Conservation (phyloP, 352 stramenopile species). For the Globisporangium heterothallicum region DNA sequence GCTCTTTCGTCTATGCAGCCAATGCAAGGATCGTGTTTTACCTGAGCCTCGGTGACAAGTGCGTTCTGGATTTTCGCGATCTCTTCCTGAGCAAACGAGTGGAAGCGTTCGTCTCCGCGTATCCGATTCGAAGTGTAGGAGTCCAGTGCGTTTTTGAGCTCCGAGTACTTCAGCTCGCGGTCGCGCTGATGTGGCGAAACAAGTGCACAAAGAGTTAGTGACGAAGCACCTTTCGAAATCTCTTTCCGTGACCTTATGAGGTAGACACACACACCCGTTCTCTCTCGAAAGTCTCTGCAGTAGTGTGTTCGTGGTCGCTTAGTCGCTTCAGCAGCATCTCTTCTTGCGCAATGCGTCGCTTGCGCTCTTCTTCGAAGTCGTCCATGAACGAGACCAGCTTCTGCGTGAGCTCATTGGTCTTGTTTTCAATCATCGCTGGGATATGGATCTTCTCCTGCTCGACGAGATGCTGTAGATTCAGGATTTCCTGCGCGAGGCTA, state of each 20-base stretch:
- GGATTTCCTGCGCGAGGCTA: conserved; percentile 72
- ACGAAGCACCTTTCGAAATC: background rate
- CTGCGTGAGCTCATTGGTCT: conserved; percentile 85
- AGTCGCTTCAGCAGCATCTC: conserved; percentile 90
- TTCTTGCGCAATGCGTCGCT: conserved; percentile 75
- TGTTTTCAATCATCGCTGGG: conserved; percentile 84
- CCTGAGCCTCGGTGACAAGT: conserved; percentile 64
- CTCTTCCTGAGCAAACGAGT: conserved; percentile 62
- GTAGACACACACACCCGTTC: conserved; percentile 60
- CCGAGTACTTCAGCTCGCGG: conserved; percentile 60
- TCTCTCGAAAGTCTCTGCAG: conserved; percentile 63
- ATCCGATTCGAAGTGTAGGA: conserved; percentile 63
- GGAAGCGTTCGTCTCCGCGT: conserved; percentile 73
- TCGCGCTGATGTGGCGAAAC: conserved; percentile 29
- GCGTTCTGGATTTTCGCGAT: conserved; percentile 76
- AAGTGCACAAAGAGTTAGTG: background rate
- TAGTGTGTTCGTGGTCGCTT: conserved; percentile 79
- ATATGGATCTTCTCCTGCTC: conserved; percentile 87
- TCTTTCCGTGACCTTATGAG: too few relatives aligned
- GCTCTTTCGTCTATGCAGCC: too few relatives aligned
- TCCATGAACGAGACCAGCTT: conserved; percentile 88
- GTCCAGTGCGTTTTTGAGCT: conserved; percentile 69
- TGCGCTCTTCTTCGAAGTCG: conserved; percentile 84
- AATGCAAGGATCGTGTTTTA: too few relatives aligned
- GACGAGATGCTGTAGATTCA: conserved; percentile 74